Evolutionary conservation across 2,329 filamentous ascomycete genomes (phyloP), one percentile per base, ranked within the genome.

Genomic region (Colletotrichum falcatum): DNA sequence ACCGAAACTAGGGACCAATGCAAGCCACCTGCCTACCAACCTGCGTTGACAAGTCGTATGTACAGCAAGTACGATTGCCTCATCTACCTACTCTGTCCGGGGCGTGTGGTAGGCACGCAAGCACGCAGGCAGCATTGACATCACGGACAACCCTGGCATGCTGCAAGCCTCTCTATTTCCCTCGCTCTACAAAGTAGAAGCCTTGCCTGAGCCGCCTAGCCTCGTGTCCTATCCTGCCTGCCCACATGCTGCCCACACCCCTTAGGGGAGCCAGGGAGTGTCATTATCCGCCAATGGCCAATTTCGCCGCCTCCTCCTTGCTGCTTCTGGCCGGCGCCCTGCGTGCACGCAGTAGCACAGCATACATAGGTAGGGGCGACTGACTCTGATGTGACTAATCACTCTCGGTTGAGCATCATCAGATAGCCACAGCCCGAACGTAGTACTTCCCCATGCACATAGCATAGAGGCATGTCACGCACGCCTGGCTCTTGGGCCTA

Each of bases 191-290:
- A n/a, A n/a, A n/a, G n/a, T n/a, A n/a, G 66, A 70, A 66, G 66
- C 66, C 63, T 44, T 66, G 67, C 67, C 46, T 30, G 64, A n/a
- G 64, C n/a, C 67, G 56, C 58, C 64, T 33, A 28, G 56, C n/a
- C 67, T 67, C 67, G 64, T 70, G 63, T 70, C 58, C 64, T 58
- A 67, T 70, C 58, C 64, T 58, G 49, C 37, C 63, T 58, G 49
- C 18, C 46, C 48, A 53, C 33, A 53, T 65, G 48, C 44, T 23
- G 33, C 42, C 8, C 20, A 23, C 20, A 26, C 56, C 44, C 35
- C 30, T 42, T 20, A 39, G 30, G 56, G 56, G 39, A 30, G 30
- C 8, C 5, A 30, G 54, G 67, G 67, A 46, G 67, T 70, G 67
- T 42, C 26, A 30, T 37, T 61, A 70, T 66, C 67, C 28, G 18